phyloP scores from a whole-genome alignment of 441 rosid species.

The Pelargonium myrrhifolium region DNA sequence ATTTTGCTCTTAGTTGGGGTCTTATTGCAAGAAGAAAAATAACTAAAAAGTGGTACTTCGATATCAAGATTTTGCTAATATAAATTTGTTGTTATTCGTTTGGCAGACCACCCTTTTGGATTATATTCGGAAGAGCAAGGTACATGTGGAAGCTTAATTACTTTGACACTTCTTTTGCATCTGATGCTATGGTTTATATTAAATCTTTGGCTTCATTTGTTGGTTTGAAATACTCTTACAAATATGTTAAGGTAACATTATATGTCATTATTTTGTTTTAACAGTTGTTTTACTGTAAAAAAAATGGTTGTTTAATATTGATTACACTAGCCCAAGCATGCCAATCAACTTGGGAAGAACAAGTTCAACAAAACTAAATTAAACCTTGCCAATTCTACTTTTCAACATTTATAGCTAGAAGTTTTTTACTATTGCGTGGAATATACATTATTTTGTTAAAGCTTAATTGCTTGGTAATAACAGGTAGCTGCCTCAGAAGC shows the following conservation, averaged over 20 bases:
- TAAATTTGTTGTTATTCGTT: conserved; percentile 20
- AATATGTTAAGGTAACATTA: no score
- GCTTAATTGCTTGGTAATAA: conserved; percentile 24
- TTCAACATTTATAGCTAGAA: not conserved
- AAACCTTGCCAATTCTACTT: no score
- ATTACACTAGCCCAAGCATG: no score
- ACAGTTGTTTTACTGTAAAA: not conserved
- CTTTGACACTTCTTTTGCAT: conserved; percentile 10
- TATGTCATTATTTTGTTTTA: not conserved
- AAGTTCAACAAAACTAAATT: no score
- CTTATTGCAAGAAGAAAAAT: not conserved
- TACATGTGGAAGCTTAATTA: conserved; percentile 29
- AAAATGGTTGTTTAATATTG: no score
- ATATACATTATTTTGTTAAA: conserved; percentile 15
- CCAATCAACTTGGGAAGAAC: no score
- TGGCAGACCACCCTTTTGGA: conserved; percentile 92
- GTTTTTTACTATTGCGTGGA: conserved; percentile 14
- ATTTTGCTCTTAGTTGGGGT: not conserved
- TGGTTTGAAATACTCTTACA: no score
- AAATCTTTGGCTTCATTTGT: no score
- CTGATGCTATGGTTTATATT: not conserved
- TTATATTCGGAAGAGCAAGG: conserved; percentile 88
- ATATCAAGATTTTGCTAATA: conserved; percentile 25
- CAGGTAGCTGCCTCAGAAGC: conserved; percentile 95
- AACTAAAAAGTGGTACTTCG: not conserved